Percentiles rank a stretch among this genome's conserved stretches.
phyloP scores from a whole-genome alignment of 495 filamentous ascomycete species.

The Immersiella caudata region DNA sequence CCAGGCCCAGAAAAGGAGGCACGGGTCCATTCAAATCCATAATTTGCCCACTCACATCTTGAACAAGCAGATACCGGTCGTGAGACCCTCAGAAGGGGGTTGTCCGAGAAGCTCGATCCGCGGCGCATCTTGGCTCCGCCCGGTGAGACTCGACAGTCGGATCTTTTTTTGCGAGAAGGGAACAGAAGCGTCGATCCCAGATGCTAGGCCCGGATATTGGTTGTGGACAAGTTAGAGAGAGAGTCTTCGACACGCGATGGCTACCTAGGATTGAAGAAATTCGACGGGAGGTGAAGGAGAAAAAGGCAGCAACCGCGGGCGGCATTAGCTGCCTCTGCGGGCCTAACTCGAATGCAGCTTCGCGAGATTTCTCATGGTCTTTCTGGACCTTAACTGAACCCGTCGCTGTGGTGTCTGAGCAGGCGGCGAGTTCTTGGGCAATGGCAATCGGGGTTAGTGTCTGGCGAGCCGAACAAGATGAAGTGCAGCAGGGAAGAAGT shows the following conservation, averaged over 20 bases:
- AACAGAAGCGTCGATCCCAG: neutral
- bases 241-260: neutral
- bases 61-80: conserved; percentile 91
- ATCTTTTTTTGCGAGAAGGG: neutral
- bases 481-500: neutral
- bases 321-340: neutral
- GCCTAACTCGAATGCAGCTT: neutral
- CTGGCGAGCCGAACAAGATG: neutral
- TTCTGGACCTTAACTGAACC: neutral
- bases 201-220: neutral
- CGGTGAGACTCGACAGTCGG: conserved; percentile 5
- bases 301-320: neutral
- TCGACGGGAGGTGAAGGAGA: neutral
- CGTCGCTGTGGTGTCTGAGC: neutral
- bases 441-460: neutral
- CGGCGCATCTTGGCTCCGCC: conserved; percentile 40
- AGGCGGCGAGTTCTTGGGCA: neutral
- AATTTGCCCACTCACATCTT: conserved; percentile 63
- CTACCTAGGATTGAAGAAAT: neutral
- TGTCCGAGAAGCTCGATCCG: conserved; percentile 58
- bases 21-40: neutral
- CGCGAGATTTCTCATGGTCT: neutral
- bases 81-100: conserved; percentile 83
- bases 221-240: too few species aligned
- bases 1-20: conserved; percentile 1